A percentile compares a stretch with the other conserved stretches of the same genome.
These are phyloP conservation scores for Thymus mandschuricus DNA, from an alignment of 257 asterid species.

Conservation along the genomic window DNA sequence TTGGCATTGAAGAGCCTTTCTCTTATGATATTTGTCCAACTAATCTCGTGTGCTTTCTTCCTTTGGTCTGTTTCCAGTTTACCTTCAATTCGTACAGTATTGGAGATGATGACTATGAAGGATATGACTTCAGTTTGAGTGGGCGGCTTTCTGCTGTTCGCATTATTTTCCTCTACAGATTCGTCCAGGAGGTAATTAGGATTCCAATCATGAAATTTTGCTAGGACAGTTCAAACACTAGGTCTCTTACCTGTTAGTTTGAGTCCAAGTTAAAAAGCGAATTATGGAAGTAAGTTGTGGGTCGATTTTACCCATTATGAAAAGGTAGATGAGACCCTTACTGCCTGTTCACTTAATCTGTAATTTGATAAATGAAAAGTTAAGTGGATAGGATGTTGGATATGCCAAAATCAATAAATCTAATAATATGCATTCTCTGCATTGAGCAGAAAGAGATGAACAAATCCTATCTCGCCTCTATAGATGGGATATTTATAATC, in stretches of 20 bases:
- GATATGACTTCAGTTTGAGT: conserved; percentile 85
- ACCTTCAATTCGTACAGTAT: conserved; percentile 74
- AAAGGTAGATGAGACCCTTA: not conserved
- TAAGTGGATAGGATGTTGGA: not conserved
- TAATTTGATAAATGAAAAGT: not conserved
- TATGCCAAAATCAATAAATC: not conserved
- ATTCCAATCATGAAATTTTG: conserved; percentile 13
- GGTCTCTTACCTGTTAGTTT: conserved; percentile 16
- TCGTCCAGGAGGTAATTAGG: conserved; percentile 83
- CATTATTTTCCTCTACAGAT: conserved; percentile 91
- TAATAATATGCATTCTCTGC: not conserved
- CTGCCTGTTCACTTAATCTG: not conserved
- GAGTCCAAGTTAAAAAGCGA: not conserved
- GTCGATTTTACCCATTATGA: not conserved
- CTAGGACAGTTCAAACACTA: not conserved
- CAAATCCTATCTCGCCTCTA: not conserved
- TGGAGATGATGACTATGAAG: conserved; percentile 93
- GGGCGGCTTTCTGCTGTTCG: conserved; percentile 98
- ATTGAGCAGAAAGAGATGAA: not conserved
- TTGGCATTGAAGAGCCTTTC: conserved; percentile 16
- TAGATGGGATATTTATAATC: not conserved
- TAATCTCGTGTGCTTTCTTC: conserved; percentile 25
- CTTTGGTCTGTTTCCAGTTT: conserved; percentile 58
- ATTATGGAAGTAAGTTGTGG: not conserved
- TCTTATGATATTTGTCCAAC: conserved; percentile 21